Base-by-base conservation (phyloP, 192 early-diverging fungal species). In the Coemansia sp. region DNA sequence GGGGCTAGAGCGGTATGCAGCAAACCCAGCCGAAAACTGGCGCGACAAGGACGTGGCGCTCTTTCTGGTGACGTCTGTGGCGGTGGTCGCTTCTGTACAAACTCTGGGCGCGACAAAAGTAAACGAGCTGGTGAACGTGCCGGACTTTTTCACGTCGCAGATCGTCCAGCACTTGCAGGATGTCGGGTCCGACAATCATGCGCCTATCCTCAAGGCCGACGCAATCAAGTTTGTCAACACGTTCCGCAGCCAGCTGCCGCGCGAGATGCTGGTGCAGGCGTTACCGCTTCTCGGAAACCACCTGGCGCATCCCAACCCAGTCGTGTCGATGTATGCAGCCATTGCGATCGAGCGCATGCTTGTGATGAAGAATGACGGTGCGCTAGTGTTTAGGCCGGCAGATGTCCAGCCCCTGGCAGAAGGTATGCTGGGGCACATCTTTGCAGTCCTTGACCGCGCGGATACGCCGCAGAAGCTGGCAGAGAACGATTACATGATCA, bases 401-500 rank as follows among this genome's bases (percentile, higher is more conserved):
- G 94, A 96, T 73, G 83, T 96, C 48, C 85, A 86, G 68, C 85
- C 88, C 36, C 86, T 88, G 56, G 85, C 90, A 0, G 86, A 91
- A 57, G 66, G 72, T 11, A 84, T 95, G 57, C 84, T 98, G 38
- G 78, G 84, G 5, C 85, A 88, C 16, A 76, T 97, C 34, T 97
- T 97, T 72, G 85, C 84, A 10, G 73, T 91, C 33, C 88, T 99
- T 58, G 92, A 92, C 63, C 78, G 77, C 62, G 91, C 87, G 16
- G 86, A 87, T 46, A 90, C 92, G 23, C 94, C 97, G 2, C 93
- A 92, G 62, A 96, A 95, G 74, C 78, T 99, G 67, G 94, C 97
- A 0, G 97, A 98, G 69, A 98, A 98, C 72, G 95, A 97, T 77
- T 96, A 95, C 65, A 66, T 95, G 65, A 99, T 99, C 93, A 94